Percentiles rank a stretch among this genome's conserved stretches.
Conservation (phyloP, 2,329 filamentous ascomycete species). For the Coniochaeta hoffmannii region DNA sequence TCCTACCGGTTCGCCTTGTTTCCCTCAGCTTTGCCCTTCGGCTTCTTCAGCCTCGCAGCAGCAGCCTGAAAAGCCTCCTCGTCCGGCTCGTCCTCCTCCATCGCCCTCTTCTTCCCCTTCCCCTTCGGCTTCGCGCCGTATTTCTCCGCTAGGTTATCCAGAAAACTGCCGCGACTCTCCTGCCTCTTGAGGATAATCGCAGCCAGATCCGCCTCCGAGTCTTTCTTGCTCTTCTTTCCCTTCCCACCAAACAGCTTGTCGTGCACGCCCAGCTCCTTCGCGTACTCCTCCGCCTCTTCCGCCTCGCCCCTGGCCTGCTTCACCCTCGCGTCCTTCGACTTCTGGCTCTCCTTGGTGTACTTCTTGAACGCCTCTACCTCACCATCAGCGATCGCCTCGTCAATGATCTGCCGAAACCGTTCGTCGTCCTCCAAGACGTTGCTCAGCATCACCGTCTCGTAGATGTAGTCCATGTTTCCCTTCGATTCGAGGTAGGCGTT, state of each 20-base stretch:
- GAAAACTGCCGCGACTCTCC: constrained; percentile 55
- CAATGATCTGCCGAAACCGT: constrained; percentile 73
- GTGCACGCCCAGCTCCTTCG: constrained; percentile 66
- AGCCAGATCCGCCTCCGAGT: constrained; percentile 50
- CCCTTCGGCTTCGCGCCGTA: constrained; percentile 45
- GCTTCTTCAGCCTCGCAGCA: constrained; percentile 38
- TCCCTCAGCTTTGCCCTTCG: not conserved
- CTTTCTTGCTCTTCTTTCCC: constrained; percentile 31
- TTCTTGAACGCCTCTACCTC: constrained; percentile 59
- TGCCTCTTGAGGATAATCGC: constrained; percentile 70
- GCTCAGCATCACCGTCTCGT: constrained; percentile 80
- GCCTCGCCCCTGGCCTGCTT: constrained; percentile 60
- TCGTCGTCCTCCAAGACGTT: constrained; percentile 78
- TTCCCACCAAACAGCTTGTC: constrained; percentile 59
- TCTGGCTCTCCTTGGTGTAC: constrained; percentile 69
- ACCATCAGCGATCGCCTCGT: constrained; percentile 65
- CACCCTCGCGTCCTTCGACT: constrained; percentile 49
- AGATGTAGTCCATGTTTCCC: constrained; percentile 71
- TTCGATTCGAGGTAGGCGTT: constrained; percentile 64
- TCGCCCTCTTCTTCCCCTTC: constrained; percentile 48
- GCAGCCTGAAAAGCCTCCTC: constrained; percentile 56
- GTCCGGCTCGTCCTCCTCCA: constrained; percentile 53
- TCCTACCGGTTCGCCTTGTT: not conserved
- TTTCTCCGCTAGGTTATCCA: constrained; percentile 71
- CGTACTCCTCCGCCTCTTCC: constrained; percentile 65